Evolutionary conservation across 2,329 filamentous ascomycete genomes (phyloP).

Genomic region (Xylaria multiplex): DNA sequence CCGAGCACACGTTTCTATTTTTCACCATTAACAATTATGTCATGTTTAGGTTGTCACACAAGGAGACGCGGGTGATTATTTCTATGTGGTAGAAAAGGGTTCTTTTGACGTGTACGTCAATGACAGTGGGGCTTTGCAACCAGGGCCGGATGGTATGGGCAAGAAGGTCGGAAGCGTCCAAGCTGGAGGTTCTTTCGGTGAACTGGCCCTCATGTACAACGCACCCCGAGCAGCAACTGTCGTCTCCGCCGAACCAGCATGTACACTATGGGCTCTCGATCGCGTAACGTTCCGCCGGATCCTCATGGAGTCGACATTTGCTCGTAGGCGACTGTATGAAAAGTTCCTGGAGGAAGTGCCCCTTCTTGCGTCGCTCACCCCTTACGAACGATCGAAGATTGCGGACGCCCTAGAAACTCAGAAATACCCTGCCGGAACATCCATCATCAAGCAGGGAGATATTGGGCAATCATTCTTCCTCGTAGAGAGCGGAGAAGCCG

Average conservation of each 20-base stretch:
- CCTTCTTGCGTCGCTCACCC: conserved; percentile 81
- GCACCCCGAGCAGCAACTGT: conserved; percentile 95
- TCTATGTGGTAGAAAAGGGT: conserved; percentile 95
- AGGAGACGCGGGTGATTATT: conserved; percentile 95
- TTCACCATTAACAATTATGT: background rate
- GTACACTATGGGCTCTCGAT: conserved; percentile 92
- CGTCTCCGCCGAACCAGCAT: conserved; percentile 79
- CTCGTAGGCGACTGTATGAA: conserved; percentile 95
- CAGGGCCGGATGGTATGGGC: conserved; percentile 84
- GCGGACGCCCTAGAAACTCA: conserved; percentile 93
- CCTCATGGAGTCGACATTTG: conserved; percentile 97
- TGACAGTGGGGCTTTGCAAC: conserved; percentile 76
- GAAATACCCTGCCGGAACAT: conserved; percentile 81
- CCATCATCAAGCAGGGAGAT: conserved; percentile 92
- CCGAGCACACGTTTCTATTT: background rate
- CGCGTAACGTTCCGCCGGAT: conserved; percentile 97
- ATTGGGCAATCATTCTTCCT: conserved; percentile 92
- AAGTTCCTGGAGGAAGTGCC: conserved; percentile 95
- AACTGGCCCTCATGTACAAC: conserved; percentile 98
- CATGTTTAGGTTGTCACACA: conserved; percentile 85
- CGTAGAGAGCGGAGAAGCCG: conserved; percentile 85
- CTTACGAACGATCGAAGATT: conserved; percentile 96
- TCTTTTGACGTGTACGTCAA: conserved; percentile 93
- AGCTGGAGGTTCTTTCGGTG: conserved; percentile 92
- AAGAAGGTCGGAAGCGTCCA: conserved; percentile 83